phyloP scores from a whole-genome alignment of 2,329 filamentous ascomycete genomes.

The Hypoxylon sp. region DNA sequence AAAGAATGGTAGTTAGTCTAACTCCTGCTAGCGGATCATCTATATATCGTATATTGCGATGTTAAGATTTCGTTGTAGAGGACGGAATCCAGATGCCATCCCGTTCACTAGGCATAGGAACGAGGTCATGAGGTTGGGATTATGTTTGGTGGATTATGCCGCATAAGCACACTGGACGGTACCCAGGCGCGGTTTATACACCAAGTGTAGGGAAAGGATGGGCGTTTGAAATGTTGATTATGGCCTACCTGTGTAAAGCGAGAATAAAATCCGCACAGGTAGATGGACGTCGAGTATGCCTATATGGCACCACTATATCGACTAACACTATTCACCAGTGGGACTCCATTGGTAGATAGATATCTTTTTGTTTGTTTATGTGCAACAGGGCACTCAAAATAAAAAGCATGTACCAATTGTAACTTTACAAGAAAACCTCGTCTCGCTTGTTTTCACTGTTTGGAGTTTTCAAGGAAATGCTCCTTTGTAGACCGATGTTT shows the following conservation, averaged over 20 bases:
- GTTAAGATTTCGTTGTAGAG: slow-evolving; percentile 3
- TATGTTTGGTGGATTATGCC: slow-evolving; percentile 10
- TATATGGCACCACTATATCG: background rate
- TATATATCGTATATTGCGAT: background rate
- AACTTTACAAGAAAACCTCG: slow-evolving; percentile 7
- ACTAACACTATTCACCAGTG: slow-evolving; percentile 2
- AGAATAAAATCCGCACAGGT: slow-evolving; percentile 5
- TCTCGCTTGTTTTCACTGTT: background rate
- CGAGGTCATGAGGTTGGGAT: slow-evolving; percentile 2
- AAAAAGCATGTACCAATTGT: slow-evolving; percentile 27
- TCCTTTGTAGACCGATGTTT: background rate
- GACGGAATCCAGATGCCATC: background rate
- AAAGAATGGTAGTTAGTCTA: slow-evolving; percentile 20
- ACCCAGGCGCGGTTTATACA: slow-evolving; percentile 6
- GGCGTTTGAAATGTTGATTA: slow-evolving; percentile 8
- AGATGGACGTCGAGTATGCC: background rate
- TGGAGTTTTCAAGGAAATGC: background rate
- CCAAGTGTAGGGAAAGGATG: slow-evolving; percentile 4
- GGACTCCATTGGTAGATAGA: slow-evolving; percentile 4
- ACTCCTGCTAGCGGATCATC: background rate
- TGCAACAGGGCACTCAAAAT: slow-evolving; percentile 8
- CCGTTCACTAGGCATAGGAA: slow-evolving; percentile 15
- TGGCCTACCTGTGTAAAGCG: slow-evolving; percentile 3
- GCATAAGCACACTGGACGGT: slow-evolving; percentile 9
- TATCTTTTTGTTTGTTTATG: slow-evolving; percentile 16